Evolutionary conservation across 495 filamentous ascomycete species (phyloP).

Genomic region (Podospora australis): DNA sequence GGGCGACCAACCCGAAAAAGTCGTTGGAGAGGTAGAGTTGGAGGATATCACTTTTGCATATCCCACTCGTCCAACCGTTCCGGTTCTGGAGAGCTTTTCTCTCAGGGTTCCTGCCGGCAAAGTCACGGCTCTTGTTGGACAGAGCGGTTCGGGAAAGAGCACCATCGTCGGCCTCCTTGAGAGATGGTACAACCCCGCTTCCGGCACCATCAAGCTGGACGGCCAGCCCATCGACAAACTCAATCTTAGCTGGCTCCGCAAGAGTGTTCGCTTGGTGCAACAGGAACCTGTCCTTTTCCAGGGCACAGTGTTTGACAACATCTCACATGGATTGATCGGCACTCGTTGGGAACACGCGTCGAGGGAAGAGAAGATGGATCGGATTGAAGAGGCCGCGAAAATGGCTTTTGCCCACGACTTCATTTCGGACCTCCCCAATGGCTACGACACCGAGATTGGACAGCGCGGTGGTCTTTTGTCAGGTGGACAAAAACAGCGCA

Average conservation of each 20-base stretch:
- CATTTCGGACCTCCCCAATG: slow-evolving; percentile 48
- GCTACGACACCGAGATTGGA: slow-evolving; percentile 53
- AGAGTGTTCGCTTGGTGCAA: slow-evolving; percentile 59
- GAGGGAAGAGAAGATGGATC: slow-evolving; percentile 42
- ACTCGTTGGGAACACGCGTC: slow-evolving; percentile 43
- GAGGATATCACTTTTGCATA: slow-evolving; percentile 80
- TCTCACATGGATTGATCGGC: slow-evolving; percentile 53
- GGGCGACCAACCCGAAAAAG: slow-evolving; percentile 61
- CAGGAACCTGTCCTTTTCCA: slow-evolving; percentile 68
- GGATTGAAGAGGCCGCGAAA: slow-evolving; percentile 51
- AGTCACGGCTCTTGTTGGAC: slow-evolving; percentile 68
- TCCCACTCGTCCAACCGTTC: slow-evolving; percentile 76
- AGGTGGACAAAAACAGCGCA: slow-evolving; percentile 51
- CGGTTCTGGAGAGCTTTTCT: slow-evolving; percentile 70
- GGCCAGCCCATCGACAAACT: slow-evolving; percentile 47
- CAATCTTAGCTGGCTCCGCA: slow-evolving; percentile 56
- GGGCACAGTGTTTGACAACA: slow-evolving; percentile 59
- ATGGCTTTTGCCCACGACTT: slow-evolving; percentile 53
- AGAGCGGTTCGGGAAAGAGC: slow-evolving; percentile 61
- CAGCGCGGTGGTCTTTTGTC: slow-evolving; percentile 42
- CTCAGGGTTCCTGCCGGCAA: slow-evolving; percentile 74
- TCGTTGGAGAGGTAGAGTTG: slow-evolving; percentile 73
- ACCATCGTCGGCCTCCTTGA: slow-evolving; percentile 87
- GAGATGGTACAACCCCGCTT: slow-evolving; percentile 73
- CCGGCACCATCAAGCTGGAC: slow-evolving; percentile 45